Base-by-base conservation (phyloP, 75 land plant genomes). In the Pinus albicaulis region DNA sequence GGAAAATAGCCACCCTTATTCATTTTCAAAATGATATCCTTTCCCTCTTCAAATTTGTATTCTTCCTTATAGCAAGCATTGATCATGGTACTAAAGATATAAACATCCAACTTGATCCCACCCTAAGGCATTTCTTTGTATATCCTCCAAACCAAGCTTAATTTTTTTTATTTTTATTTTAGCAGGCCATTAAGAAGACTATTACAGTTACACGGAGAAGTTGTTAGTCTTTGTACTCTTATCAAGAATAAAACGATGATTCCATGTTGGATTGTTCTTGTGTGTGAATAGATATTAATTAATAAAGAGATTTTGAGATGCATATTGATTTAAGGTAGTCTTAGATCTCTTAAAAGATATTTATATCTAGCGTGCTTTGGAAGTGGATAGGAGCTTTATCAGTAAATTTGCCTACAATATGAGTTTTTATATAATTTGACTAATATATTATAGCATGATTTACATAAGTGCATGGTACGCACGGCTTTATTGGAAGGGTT, bases 21-120 rank as follows among this genome's bases (percentile, higher is more conserved):
- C 95, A 92, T 90, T 60, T 82, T 79, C 72, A 26, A 20, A 24
- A 90, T 76, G 38, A 88, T 0, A 11, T 74, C 63, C 74, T 75
- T 79, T 13, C 84, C 95, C 55, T 83, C 80, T 24, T 80, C 77
- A 57, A 85, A 25, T 23, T 78, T 87, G 2, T 1, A 31, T 10
- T 86, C 88, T 53, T 68, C 78, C n/a, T 74, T 69, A 19, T 81
- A 83, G 61, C 64, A 83, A 19, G 82, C 82, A 74, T 65, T 74
- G 59, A 92, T 79, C 61, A 92, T 75, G 52, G 77, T 59, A 71
- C 75, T 89, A 71, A 82, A 90, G 6, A 68, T 72, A 56, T 59
- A 73, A 59, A 77, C 81, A 77, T 90, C 85, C n/a, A 86, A 90
- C 12, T 82, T 58, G 66, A 69, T 68, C 25, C 78, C 83, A 1